Evolutionary conservation across 192 early-diverging fungal species (phyloP).

Genomic region (Coemansia aciculifera): DNA sequence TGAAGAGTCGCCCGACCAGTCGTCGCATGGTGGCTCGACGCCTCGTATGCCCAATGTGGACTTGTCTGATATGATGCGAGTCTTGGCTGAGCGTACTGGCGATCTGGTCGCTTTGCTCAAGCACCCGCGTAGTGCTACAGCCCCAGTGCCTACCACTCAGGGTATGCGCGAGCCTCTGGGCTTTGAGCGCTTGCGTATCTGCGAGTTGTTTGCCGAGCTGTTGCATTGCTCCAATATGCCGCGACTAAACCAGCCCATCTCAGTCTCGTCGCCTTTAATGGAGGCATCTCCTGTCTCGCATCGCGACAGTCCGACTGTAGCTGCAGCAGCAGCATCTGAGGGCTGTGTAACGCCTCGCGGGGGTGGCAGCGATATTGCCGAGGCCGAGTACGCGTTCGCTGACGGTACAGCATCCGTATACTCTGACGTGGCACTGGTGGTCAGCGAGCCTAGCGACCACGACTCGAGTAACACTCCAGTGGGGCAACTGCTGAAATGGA

Average conservation of each 20-base stretch:
- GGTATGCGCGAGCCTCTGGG: constrained; percentile 84
- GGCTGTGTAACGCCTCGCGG: no score
- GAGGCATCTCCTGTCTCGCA: not conserved
- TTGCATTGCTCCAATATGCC: constrained; percentile 89
- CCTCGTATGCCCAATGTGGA: constrained; percentile 60
- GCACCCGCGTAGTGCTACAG: constrained; percentile 61
- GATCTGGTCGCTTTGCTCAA: constrained; percentile 79
- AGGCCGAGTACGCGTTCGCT: not conserved
- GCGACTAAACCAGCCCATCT: constrained; percentile 67
- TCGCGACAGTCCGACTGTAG: constrained; percentile 30
- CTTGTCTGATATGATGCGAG: constrained; percentile 87
- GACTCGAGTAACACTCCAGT: constrained; percentile 51
- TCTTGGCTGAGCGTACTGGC: constrained; percentile 72
- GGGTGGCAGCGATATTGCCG: not conserved
- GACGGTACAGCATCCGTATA: not conserved
- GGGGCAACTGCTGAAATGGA: constrained; percentile 72
- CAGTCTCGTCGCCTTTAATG: not conserved
- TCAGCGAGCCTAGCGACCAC: constrained; percentile 20
- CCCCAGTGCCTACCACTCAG: constrained; percentile 72
- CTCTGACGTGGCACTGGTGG: not conserved
- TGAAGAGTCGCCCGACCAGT: constrained; percentile 5
- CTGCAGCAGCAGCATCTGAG: not conserved
- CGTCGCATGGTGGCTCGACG: constrained; percentile 6
- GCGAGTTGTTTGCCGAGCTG: constrained; percentile 98
- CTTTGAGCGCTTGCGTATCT: constrained; percentile 93